Base-by-base conservation (phyloP, 768 basidiomycete genomes). In the Amanita pseudoporphyria region DNA sequence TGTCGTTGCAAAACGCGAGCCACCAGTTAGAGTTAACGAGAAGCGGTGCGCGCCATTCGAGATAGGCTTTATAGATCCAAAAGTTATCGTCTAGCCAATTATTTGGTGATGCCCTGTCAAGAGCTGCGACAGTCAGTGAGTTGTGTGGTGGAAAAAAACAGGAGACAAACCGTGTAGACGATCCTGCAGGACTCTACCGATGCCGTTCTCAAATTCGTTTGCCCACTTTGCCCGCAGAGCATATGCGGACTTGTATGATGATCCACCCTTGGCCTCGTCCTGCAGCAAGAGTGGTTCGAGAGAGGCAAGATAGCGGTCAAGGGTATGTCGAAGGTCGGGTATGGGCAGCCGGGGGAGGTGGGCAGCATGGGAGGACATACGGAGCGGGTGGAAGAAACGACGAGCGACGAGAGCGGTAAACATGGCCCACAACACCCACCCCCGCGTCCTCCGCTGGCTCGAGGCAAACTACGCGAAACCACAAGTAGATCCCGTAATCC, bases 71-170 rank as follows among this genome's bases (percentile, higher is more conserved):
- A 57, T 84, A 80, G 51, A 80, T 67, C 95, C 94, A 97, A 56
- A 95, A 83, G 49, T 87, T 91, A 62, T 97, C 93, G 55, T 94
- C 79, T 9, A 98, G 76, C 94, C 94, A 98, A 61, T 95, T 96
- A 62, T 83, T 71, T 0, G 91, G 89, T 6, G 92, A 93, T 1
- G 71, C 67, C 56, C 73, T 79, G 67, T 95, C 92, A 45, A 96
- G 74, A 26, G 87, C 91, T 83, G 63, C 44, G 47, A 43, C 13
- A 38, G 53, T 57, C 18, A 56, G 58, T 59, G 47, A 53, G 30
- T 45, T 54, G 26, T 51, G 13, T 52, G 49, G 24, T 35, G 33
- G 2, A 45, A 51, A n/a, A 47, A 24, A 53, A 49, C 22, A 22
- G 22, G 31, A 52, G 32, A 67, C 74, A 49, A 55, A 87, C 89